phyloP scores from a whole-genome alignment of 176 grass and related monocot genomes.

The Leersia perrieri region DNA sequence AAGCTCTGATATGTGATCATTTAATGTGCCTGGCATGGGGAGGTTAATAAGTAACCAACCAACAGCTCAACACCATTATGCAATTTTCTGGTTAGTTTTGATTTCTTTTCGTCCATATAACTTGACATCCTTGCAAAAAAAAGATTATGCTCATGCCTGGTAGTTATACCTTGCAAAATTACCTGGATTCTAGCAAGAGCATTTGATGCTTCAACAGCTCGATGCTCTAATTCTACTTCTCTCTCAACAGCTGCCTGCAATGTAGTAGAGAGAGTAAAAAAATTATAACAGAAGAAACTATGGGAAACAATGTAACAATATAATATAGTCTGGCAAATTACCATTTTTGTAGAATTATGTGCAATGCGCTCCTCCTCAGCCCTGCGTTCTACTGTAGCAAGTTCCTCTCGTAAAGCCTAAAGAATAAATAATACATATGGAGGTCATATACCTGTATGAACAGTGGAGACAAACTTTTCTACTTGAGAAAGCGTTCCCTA shows the following conservation, averaged over 20 bases:
- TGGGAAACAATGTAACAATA: neutral
- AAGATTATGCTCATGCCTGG: conserved; percentile 23
- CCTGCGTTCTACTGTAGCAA: conserved; percentile 75
- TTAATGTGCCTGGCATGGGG: conserved; percentile 20
- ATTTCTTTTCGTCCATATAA: neutral
- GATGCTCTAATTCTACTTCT: conserved; percentile 98
- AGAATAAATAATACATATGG: conserved; percentile 21
- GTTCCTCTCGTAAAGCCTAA: conserved; percentile 94
- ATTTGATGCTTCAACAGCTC: conserved; percentile 97
- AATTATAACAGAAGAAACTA: conserved; percentile 24
- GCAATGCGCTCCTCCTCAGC: conserved; percentile 95
- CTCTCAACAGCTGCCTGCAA: conserved; percentile 94
- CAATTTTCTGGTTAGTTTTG: neutral
- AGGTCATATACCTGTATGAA: conserved; percentile 33
- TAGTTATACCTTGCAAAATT: conserved; percentile 51
- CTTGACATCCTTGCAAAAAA: neutral
- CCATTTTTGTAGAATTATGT: conserved; percentile 99
- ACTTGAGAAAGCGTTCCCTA: conserved; percentile 16
- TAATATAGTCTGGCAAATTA: conserved; percentile 24
- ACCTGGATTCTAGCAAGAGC: conserved; percentile 99
- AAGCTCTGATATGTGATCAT: neutral
- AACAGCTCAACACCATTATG: neutral
- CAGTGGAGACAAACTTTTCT: neutral
- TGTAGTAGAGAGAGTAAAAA: conserved; percentile 11
- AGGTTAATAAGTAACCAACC: neutral